phyloP scores from a whole-genome alignment of 768 basidiomycete species.

The Lentinula sp. region DNA sequence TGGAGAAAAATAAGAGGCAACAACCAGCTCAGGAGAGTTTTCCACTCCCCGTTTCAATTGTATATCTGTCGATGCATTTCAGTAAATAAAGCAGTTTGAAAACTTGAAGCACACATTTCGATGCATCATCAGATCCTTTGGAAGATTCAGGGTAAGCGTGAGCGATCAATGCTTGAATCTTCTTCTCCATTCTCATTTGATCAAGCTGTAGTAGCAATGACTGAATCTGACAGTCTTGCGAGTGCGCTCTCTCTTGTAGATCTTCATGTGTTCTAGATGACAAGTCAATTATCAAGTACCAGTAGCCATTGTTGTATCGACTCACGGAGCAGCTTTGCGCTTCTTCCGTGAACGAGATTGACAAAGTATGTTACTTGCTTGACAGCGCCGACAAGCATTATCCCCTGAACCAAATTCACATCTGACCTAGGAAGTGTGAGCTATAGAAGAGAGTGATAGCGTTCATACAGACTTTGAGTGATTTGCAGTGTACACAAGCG shows the following conservation, averaged over 20 bases:
- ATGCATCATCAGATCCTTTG: constrained; percentile 1
- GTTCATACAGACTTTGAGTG: constrained; percentile 35
- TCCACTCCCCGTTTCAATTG: background rate
- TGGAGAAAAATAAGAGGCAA: constrained; percentile 25
- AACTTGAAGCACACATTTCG: background rate
- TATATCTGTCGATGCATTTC: background rate
- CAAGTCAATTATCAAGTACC: background rate
- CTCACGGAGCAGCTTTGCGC: constrained; percentile 52
- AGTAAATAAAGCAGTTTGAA: no score
- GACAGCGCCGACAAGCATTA: constrained; percentile 42
- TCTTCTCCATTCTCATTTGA: constrained; percentile 29
- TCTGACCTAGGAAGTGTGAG: constrained; percentile 32
- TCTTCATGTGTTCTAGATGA: constrained; percentile 46
- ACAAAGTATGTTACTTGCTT: constrained; percentile 39
- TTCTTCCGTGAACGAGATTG: constrained; percentile 45
- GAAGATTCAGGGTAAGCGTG: constrained; percentile 17
- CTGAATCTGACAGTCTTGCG: constrained; percentile 41
- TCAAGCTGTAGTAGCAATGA: constrained; percentile 38
- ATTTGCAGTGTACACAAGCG: constrained; percentile 54
- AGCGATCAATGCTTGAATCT: constrained; percentile 35
- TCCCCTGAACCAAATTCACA: constrained; percentile 45
- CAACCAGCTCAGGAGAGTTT: constrained; percentile 30
- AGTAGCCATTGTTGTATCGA: background rate
- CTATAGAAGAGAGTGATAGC: background rate
- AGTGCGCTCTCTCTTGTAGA: constrained; percentile 37